Evolutionary conservation across 1,284 basidiomycete species (phyloP).

Genomic region (Tylopilus microsporus): DNA sequence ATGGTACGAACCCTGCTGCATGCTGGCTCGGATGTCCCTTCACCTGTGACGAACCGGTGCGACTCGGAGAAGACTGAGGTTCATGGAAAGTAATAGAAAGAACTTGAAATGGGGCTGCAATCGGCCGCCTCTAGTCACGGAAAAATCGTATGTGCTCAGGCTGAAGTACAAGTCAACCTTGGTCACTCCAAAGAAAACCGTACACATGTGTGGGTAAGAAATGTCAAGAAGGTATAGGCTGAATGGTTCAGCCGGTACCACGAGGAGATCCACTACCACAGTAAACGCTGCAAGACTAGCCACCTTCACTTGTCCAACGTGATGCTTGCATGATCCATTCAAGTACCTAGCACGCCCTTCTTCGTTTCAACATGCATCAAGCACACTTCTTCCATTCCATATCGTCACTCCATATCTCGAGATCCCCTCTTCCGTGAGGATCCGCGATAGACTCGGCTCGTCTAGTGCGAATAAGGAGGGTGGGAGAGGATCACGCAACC

Average conservation of each 20-base stretch:
- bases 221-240: not conserved
- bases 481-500: constrained; percentile 8
- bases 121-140: not conserved
- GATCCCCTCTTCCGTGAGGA: constrained; percentile 16
- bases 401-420: constrained; percentile 9
- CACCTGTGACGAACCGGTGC: constrained; percentile 11
- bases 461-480: not conserved
- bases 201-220: not conserved
- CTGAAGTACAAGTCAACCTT: too few species aligned
- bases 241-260: not conserved
- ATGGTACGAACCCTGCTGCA: not conserved
- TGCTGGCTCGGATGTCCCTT: not conserved
- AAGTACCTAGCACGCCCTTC: not conserved
- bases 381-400: constrained; percentile 9
- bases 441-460: constrained; percentile 3
- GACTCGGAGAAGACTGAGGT: constrained; percentile 5
- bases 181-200: not conserved
- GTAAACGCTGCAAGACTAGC: not conserved
- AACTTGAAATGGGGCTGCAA: not conserved
- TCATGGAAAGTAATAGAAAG: not conserved
- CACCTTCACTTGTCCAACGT: not conserved
- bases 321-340: not conserved
- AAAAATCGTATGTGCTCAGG: not conserved
- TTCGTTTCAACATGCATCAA: not conserved
- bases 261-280: not conserved